Evolutionary conservation across 495 filamentous ascomycete species (phyloP).

Genomic region (Podospora conica): DNA sequence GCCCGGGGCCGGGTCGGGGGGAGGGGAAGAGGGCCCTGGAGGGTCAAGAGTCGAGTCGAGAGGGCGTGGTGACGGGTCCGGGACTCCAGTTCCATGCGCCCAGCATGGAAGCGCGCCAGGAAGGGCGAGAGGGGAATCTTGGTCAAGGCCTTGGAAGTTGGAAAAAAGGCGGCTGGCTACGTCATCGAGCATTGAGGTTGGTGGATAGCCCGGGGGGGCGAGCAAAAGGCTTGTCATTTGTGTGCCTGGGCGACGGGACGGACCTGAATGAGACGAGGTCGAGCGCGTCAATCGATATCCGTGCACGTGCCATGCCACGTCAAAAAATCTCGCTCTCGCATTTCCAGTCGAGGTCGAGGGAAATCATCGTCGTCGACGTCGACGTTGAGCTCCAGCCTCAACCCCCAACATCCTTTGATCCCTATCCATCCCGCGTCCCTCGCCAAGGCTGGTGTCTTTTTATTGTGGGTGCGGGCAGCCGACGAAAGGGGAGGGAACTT

Average conservation of each 20-base stretch:
- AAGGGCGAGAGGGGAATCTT: background rate
- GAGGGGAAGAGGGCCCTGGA: background rate
- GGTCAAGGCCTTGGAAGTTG: slow-evolving; percentile 18
- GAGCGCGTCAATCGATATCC: too few relatives aligned
- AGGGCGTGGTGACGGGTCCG: too few relatives aligned
- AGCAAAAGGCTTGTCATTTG: background rate
- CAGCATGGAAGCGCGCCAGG: background rate
- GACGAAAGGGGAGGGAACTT: too few relatives aligned
- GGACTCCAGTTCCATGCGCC: background rate
- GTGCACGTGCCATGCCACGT: background rate
- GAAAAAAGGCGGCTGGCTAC: slow-evolving; percentile 9
- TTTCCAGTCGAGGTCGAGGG: background rate
- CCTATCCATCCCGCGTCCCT: too few relatives aligned
- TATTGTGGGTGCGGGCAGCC: background rate
- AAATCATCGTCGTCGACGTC: background rate
- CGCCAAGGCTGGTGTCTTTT: background rate
- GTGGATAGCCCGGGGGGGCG: slow-evolving; percentile 1
- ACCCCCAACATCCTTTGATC: too few relatives aligned
- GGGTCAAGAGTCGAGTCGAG: background rate
- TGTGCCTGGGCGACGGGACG: background rate
- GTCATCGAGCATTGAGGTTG: slow-evolving; percentile 17
- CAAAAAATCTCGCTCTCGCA: background rate
- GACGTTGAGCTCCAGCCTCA: too few relatives aligned
- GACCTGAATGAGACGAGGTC: background rate
- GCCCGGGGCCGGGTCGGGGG: too few relatives aligned